These are phyloP conservation scores for Schizopora paradoxa DNA, from an alignment of 1,284 basidiomycete genomes.

Conservation along the genomic window DNA sequence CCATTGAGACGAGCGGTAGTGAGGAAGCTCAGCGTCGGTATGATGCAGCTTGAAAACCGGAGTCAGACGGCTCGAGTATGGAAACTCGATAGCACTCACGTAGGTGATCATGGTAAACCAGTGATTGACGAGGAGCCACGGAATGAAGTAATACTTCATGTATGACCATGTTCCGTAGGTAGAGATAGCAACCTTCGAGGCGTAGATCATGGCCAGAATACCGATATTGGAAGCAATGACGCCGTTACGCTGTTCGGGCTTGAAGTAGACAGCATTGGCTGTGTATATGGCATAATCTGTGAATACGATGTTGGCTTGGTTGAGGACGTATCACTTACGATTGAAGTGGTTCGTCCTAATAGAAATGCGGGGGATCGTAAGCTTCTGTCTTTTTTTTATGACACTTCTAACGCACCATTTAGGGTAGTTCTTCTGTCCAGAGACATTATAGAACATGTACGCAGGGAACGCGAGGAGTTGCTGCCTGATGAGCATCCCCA, in stretches of 20 bases:
- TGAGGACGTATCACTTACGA: slow-evolving; percentile 35
- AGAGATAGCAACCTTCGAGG: slow-evolving; percentile 30
- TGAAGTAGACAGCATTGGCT: slow-evolving; percentile 54
- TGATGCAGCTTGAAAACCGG: slow-evolving; percentile 50
- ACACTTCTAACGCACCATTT: slow-evolving; percentile 34
- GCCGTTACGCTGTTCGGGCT: slow-evolving; percentile 42
- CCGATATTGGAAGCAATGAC: slow-evolving; percentile 54
- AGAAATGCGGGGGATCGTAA: neutral
- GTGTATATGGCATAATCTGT: neutral
- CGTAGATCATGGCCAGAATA: slow-evolving; percentile 42
- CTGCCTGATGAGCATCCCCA: slow-evolving; percentile 30
- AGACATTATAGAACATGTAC: slow-evolving; percentile 51
- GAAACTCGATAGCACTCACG: slow-evolving; percentile 6
- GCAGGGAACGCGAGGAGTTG: slow-evolving; percentile 22
- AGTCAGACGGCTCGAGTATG: too few relatives aligned
- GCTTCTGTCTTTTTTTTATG: neutral
- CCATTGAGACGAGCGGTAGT: slow-evolving; percentile 49
- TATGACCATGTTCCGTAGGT: slow-evolving; percentile 36
- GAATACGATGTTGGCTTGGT: neutral
- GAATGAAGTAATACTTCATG: slow-evolving; percentile 51
- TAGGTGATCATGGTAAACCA: slow-evolving; percentile 59
- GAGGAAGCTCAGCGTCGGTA: slow-evolving; percentile 43
- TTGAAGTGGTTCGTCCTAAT: slow-evolving; percentile 50
- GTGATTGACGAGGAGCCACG: slow-evolving; percentile 51
- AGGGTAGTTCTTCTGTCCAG: slow-evolving; percentile 64